A percentile compares a stretch with the other conserved stretches of the same genome.
Evolutionary conservation across 106 monocot genomes (phyloP).

Genomic region (Dendrobium chrysotoxum): DNA sequence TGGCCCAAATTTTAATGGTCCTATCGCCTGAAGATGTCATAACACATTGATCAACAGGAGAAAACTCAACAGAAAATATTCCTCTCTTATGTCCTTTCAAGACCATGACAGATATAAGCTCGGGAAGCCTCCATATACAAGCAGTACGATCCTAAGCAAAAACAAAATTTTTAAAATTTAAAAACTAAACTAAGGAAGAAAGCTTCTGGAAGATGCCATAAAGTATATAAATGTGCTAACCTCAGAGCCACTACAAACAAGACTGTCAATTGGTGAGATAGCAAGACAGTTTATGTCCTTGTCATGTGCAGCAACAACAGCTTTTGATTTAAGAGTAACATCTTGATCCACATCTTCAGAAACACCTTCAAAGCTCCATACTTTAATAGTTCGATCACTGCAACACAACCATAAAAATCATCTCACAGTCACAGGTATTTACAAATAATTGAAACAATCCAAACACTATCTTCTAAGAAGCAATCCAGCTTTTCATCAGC

Average conservation of each 20-base stretch:
- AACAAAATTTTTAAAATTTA: background rate
- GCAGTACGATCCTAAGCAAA: constrained; percentile 76
- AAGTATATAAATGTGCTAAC: constrained; percentile 17
- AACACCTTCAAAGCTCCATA: constrained; percentile 69
- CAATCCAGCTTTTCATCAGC: background rate
- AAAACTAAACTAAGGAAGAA: background rate
- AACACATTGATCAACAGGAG: constrained; percentile 90
- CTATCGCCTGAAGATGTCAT: constrained; percentile 92
- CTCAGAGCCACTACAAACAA: constrained; percentile 96
- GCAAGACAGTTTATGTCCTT: constrained; percentile 94
- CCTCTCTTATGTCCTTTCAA: constrained; percentile 95
- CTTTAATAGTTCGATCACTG: constrained; percentile 85
- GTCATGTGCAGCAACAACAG: constrained; percentile 87
- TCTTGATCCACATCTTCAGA: constrained; percentile 33
- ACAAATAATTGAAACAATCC: constrained; percentile 3
- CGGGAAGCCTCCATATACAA: constrained; percentile 87
- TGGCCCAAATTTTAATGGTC: constrained; percentile 88
- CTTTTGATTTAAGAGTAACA: constrained; percentile 61
- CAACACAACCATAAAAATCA: background rate
- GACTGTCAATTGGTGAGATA: constrained; percentile 78
- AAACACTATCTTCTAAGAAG: background rate
- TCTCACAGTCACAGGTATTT: background rate
- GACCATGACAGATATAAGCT: constrained; percentile 40
- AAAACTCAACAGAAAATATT: constrained; percentile 96
- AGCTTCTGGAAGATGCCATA: background rate